Evolutionary conservation across 2,329 filamentous ascomycete species (phyloP).

Genomic region (Gaeumannomyces tritici): DNA sequence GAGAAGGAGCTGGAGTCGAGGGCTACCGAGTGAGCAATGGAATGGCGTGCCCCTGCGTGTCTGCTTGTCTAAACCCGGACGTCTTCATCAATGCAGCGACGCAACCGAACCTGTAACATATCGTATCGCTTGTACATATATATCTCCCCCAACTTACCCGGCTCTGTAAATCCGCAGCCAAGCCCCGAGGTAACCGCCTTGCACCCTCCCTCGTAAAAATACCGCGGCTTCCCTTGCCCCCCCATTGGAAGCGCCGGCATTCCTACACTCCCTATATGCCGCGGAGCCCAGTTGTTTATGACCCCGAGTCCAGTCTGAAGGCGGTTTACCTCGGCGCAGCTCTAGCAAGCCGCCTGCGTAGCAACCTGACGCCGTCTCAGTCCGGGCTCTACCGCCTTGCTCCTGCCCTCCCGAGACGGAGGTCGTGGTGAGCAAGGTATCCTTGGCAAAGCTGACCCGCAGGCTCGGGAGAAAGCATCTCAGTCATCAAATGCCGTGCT

Average conservation of each 20-base stretch:
- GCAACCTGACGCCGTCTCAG: too few relatives aligned
- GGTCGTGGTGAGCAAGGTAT: too few relatives aligned
- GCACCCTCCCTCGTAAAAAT: not conserved
- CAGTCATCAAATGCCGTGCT: not conserved
- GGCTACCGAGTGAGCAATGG: not conserved
- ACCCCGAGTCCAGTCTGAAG: not conserved
- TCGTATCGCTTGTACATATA: not conserved
- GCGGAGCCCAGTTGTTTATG: not conserved
- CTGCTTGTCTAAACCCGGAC: not conserved
- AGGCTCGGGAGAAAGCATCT: not conserved
- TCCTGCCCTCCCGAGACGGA: too few relatives aligned
- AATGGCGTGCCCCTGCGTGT: too few relatives aligned
- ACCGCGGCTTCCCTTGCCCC: not conserved
- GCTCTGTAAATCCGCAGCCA: not conserved
- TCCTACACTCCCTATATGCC: not conserved
- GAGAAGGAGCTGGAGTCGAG: constrained; percentile 32
- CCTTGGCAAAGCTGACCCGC: not conserved
- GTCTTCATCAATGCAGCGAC: not conserved
- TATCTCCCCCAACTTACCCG: not conserved
- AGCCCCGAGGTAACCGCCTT: not conserved
- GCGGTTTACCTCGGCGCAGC: not conserved
- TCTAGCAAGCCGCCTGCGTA: too few relatives aligned
- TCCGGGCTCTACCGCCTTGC: too few relatives aligned
- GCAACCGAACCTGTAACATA: not conserved
- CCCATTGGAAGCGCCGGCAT: not conserved